Evolutionary conservation across 352 stramenopile species (phyloP).

Genomic region (Pelagophyceae sp.): DNA sequence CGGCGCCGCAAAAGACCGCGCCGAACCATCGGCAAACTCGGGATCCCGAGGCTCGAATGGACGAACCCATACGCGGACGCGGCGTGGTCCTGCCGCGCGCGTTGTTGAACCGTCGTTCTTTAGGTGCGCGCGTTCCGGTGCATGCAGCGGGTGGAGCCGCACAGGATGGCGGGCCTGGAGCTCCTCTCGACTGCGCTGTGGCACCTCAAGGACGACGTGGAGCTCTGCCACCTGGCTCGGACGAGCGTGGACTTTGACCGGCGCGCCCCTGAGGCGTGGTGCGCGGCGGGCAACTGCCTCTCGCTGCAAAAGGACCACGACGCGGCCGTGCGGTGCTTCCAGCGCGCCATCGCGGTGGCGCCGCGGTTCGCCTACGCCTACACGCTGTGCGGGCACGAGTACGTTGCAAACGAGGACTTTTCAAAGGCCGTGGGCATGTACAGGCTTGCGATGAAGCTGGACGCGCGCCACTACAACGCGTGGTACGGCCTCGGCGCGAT

Average conservation of each 20-base stretch:
- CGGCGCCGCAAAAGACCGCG: conserved; percentile 65
- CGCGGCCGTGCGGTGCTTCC: conserved; percentile 87
- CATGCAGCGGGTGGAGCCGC: conserved; percentile 75
- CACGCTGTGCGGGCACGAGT: conserved; percentile 92
- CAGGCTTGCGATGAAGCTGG: conserved; percentile 77
- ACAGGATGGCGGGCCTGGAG: conserved; percentile 84
- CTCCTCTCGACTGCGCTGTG: conserved; percentile 89
- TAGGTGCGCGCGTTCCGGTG: background rate
- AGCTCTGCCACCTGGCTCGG: conserved; percentile 89
- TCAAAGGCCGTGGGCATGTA: conserved; percentile 91
- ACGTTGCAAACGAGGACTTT: conserved; percentile 94
- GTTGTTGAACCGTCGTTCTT: too few species aligned
- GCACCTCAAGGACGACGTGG: conserved; percentile 93
- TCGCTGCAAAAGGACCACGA: conserved; percentile 95
- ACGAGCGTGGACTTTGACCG: conserved; percentile 80
- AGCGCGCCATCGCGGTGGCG: conserved; percentile 84
- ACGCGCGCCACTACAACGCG: conserved; percentile 81
- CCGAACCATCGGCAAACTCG: too few species aligned
- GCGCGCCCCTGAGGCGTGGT: conserved; percentile 84
- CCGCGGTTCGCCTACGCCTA: conserved; percentile 92
- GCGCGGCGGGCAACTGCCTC: conserved; percentile 93
- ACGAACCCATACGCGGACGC: too few species aligned
- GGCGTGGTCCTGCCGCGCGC: too few species aligned
- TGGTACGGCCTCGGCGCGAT: conserved; percentile 84
- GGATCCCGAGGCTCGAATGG: too few species aligned